phyloP scores from a whole-genome alignment of 108 stramenopile species.

The Cyclotella choctawhatcheeana region DNA sequence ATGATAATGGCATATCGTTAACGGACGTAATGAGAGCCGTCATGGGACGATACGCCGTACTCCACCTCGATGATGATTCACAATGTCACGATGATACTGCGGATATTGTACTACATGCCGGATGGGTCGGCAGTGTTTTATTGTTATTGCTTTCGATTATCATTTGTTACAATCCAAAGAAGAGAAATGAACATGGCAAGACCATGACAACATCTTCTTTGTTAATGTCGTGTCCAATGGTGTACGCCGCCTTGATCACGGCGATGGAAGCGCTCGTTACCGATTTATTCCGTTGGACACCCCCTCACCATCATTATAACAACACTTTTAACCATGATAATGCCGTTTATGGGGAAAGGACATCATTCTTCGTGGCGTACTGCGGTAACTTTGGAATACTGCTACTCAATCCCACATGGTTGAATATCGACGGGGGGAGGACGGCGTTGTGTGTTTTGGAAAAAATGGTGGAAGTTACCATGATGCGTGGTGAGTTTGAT shows the following conservation, averaged over 20 bases:
- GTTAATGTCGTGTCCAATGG: not conserved
- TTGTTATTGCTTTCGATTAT: not conserved
- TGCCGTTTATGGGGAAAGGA: not conserved
- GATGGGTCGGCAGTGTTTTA: not conserved
- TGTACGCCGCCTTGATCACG: not conserved
- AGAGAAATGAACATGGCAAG: not conserved
- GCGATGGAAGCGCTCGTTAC: not conserved
- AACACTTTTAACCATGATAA: not conserved
- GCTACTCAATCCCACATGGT: constrained; percentile 72
- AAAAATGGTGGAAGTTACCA: constrained; percentile 82
- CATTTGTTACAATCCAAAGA: not conserved
- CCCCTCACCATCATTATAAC: not conserved
- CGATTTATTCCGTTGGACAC: not conserved
- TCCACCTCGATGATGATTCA: not conserved
- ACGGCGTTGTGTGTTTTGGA: constrained; percentile 71
- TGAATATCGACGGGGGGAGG: constrained; percentile 57
- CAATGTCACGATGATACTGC: not conserved
- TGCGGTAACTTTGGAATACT: constrained; percentile 88
- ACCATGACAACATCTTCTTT: not conserved
- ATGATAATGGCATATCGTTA: not conserved
- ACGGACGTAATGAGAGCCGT: constrained; percentile 4
- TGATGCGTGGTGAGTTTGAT: constrained; percentile 71
- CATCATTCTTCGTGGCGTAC: constrained; percentile 30
- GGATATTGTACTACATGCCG: not conserved
- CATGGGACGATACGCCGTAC: constrained; percentile 27